A percentile compares a stretch with the other conserved stretches of the same genome.
phyloP scores from a whole-genome alignment of 208 protist species.

The Wallacemonas collosoma region DNA sequence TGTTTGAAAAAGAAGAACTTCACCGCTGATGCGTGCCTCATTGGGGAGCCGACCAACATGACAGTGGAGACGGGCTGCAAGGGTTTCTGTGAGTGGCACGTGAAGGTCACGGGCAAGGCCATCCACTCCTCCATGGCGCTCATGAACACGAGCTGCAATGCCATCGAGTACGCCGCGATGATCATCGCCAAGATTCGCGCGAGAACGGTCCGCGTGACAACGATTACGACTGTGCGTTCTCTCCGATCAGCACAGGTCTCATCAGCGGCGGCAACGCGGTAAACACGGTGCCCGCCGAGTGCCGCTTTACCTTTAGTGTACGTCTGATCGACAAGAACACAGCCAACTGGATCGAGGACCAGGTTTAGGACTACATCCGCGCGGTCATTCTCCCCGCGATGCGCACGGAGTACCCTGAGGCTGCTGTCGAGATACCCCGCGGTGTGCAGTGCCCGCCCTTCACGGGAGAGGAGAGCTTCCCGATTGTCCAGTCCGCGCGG shows the following conservation, averaged over 20 bases:
- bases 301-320: conserved; percentile 36
- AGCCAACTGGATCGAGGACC: conserved; percentile 21
- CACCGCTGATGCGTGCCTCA: conserved; percentile 42
- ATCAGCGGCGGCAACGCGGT: conserved; percentile 41
- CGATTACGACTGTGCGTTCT: conserved; percentile 29
- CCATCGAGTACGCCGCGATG: conserved; percentile 35
- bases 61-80: conserved; percentile 32
- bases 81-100: conserved; percentile 22
- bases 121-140: conserved; percentile 48
- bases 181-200: conserved; percentile 20
- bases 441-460: conserved; percentile 21
- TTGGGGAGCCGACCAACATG: conserved; percentile 22
- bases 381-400: conserved; percentile 27
- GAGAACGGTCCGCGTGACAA: conserved; percentile 19
- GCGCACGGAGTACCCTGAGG: conserved; percentile 42
- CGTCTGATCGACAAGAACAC: conserved; percentile 34
- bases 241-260: conserved; percentile 24
- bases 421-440: conserved; percentile 20
- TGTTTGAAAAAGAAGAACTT: conserved; percentile 27
- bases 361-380: conserved; percentile 35
- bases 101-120: conserved; percentile 40
- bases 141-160: conserved; percentile 40
- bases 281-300: conserved; percentile 58
- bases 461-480: conserved; percentile 29
- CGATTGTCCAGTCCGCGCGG: conserved; percentile 33